A percentile compares a stretch with the other conserved stretches of the same genome.
Conservation (phyloP, 371 early-diverging fungal species). For the Mucor plumbeus region DNA sequence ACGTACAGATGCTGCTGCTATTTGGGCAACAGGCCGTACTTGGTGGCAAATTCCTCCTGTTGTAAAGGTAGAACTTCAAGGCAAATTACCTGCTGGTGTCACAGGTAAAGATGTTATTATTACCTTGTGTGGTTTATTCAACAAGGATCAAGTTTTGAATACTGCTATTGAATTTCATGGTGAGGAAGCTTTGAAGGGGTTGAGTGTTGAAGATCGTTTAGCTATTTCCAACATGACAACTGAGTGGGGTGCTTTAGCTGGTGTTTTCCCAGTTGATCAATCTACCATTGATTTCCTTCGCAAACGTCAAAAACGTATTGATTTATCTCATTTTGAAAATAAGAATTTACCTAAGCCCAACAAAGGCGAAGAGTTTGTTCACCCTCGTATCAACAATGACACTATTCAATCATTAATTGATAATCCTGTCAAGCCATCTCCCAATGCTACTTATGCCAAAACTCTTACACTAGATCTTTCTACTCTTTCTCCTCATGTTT, state of each 20-base stretch:
- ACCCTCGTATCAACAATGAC: slow-evolving; percentile 76
- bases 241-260: slow-evolving; percentile 98
- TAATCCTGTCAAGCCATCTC: slow-evolving; percentile 64
- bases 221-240: slow-evolving; percentile 98
- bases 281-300: slow-evolving; percentile 74
- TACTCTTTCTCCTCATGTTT: slow-evolving; percentile 85
- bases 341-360: slow-evolving; percentile 48
- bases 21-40: slow-evolving; percentile 96
- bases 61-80: slow-evolving; percentile 82
- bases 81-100: slow-evolving; percentile 75
- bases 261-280: slow-evolving; percentile 92
- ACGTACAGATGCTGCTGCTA: slow-evolving; percentile 95
- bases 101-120: slow-evolving; percentile 97
- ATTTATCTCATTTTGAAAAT: slow-evolving; percentile 57
- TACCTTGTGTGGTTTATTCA: slow-evolving; percentile 85
- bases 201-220: slow-evolving; percentile 89
- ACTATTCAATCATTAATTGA: slow-evolving; percentile 61
- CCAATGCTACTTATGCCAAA: slow-evolving; percentile 83
- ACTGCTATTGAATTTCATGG: slow-evolving; percentile 94
- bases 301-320: slow-evolving; percentile 65
- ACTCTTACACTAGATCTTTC: slow-evolving; percentile 86
- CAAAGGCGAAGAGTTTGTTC: slow-evolving; percentile 52
- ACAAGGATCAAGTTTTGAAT: slow-evolving; percentile 92
- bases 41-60: slow-evolving; percentile 99
- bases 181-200: slow-evolving; percentile 60